Conservation (phyloP, 2,329 filamentous ascomycete species). For the Dothiorella sarmentorum region DNA sequence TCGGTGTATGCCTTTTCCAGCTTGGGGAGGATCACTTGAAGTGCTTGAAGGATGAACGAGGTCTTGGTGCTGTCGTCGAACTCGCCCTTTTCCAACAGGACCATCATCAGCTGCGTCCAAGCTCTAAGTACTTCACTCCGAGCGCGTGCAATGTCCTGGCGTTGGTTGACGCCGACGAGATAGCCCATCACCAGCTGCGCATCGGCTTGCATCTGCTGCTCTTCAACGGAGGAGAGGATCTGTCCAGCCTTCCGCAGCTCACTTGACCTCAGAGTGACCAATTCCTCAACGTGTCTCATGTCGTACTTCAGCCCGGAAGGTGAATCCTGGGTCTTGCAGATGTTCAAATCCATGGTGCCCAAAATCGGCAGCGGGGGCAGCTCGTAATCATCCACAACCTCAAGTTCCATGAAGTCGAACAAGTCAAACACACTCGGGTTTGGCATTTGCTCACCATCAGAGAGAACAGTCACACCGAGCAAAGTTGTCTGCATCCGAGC, state of each 20-base stretch:
- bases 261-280: slow-evolving; percentile 66
- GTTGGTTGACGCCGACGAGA: slow-evolving; percentile 14
- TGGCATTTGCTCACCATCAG: slow-evolving; percentile 62
- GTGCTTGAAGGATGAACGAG: slow-evolving; percentile 76
- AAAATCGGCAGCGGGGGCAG: slow-evolving; percentile 59
- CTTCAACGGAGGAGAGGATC: slow-evolving; percentile 27
- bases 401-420: slow-evolving; percentile 80
- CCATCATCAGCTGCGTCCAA: slow-evolving; percentile 80
- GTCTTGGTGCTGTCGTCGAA: slow-evolving; percentile 69
- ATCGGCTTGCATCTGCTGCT: slow-evolving; percentile 52
- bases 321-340: slow-evolving; percentile 44
- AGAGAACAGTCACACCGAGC: slow-evolving; percentile 69
- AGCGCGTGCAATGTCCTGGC: slow-evolving; percentile 50
- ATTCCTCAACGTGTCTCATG: slow-evolving; percentile 66
- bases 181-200: slow-evolving; percentile 28
- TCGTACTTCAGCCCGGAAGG: slow-evolving; percentile 57
- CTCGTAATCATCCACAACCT: slow-evolving; percentile 46
- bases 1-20: slow-evolving; percentile 73
- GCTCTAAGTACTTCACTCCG: slow-evolving; percentile 69
- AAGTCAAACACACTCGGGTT: slow-evolving; percentile 84
- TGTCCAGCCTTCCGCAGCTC: slow-evolving; percentile 51
- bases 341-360: slow-evolving; percentile 62
- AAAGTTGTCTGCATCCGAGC: slow-evolving; percentile 58
- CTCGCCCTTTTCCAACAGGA: slow-evolving; percentile 79
- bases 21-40: slow-evolving; percentile 85